These are phyloP conservation scores for Coemansia sp. DNA, from an alignment of 192 early-diverging fungal species.

Conservation along the genomic window DNA sequence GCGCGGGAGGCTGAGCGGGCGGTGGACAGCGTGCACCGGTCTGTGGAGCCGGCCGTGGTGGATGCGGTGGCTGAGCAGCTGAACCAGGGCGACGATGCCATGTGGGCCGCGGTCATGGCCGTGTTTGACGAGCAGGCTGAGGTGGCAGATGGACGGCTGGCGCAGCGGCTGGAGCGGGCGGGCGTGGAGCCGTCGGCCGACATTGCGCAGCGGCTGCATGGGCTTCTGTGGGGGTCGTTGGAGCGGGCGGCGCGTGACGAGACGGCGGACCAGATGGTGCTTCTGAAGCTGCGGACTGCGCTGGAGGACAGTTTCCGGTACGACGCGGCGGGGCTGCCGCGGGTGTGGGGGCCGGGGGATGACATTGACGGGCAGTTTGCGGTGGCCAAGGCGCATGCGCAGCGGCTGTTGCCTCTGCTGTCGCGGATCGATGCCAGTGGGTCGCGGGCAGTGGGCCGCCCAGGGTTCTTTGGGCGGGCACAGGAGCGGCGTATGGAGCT, in stretches of 20 bases:
- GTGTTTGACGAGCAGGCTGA: slow-evolving; percentile 51
- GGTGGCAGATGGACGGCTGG: neutral
- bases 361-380: slow-evolving; percentile 88
- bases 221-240: slow-evolving; percentile 67
- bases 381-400: slow-evolving; percentile 61
- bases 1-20: slow-evolving; percentile 32
- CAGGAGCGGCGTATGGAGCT: slow-evolving; percentile 56
- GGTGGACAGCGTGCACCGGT: slow-evolving; percentile 9
- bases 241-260: slow-evolving; percentile 73
- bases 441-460: neutral
- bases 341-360: slow-evolving; percentile 92
- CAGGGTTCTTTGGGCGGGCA: slow-evolving; percentile 52
- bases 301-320: slow-evolving; percentile 94
- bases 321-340: slow-evolving; percentile 85
- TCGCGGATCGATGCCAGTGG: slow-evolving; percentile 61
- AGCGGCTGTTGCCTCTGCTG: slow-evolving; percentile 62
- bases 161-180: slow-evolving; percentile 45
- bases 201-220: slow-evolving; percentile 54
- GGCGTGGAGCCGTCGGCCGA: slow-evolving; percentile 45
- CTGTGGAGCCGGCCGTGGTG: slow-evolving; percentile 49
- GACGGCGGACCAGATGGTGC: slow-evolving; percentile 71
- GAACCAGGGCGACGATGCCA: slow-evolving; percentile 56
- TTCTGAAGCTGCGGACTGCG: slow-evolving; percentile 68
- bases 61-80: slow-evolving; percentile 68
- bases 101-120: slow-evolving; percentile 69